Evolutionary conservation across 257 asterid genomes (phyloP), one percentile per base, ranked within the genome.

Genomic region (Solanum chilense): DNA sequence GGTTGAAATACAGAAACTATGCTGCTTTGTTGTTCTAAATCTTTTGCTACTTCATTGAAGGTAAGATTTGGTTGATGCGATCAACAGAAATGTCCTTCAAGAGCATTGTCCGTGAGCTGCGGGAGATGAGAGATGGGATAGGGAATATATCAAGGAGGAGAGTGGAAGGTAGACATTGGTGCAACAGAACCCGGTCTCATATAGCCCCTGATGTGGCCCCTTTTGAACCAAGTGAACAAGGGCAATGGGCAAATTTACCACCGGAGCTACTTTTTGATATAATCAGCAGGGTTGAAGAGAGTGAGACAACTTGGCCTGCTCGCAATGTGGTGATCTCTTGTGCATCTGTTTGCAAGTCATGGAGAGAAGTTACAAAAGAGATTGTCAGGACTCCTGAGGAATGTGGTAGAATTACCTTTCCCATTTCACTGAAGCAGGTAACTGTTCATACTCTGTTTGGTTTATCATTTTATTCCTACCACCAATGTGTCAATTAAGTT

Each of bases 311-410:
- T 23, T 96, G 98, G 98, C 99, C 99, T 49, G 96, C 95, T 15
- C 92, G 99, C 85, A 90, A 89, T 1, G 98, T 90, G 29, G 98
- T 96, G 37, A 91, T 95, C 85, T 95, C 91, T 87, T 96, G 99
- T 90, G 99, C 98, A 18, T 91, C 97, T 5, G 98, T 96, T 87
- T 96, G 99, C 92, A 93, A 93, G 90, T 91, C 97, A 66, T 96
- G 99, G 99, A 95, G 99, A 86, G 95, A 92, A 80, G 86, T 95
- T 85, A 95, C 99, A 41, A 94, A 95, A 94, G 99, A 94, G 89
- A 94, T 94, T 78, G 99, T 96, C 89, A 96, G 91, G 92, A 94
- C 97, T 35, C 98, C 95, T 0, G 98, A 78, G 66, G 84, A 78
- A 45, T 78, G 66, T 45, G 84, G 84, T 45, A 78, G 62, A 45